Conservation (phyloP, 2,329 filamentous ascomycete genomes). For the Colletotrichum noveboracense region DNA sequence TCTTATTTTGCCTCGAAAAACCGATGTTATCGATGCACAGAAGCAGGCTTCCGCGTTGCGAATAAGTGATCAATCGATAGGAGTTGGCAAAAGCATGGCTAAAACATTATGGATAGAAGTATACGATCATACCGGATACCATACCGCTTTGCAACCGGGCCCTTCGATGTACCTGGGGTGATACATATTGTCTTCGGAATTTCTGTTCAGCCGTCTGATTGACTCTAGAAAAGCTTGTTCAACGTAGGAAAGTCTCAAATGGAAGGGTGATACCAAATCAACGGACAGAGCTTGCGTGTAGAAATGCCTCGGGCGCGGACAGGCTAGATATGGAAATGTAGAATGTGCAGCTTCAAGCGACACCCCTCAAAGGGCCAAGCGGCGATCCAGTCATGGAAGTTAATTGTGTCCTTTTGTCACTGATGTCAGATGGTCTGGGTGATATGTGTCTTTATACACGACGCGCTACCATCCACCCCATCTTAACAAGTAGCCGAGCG, state of each 20-base stretch:
- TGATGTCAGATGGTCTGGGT: accelerated
- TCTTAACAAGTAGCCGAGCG: not conserved
- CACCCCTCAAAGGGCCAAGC: accelerated
- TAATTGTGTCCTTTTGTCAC: accelerated
- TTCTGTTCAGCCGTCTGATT: accelerated
- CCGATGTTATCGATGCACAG: not conserved
- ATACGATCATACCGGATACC: accelerated
- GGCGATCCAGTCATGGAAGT: not conserved
- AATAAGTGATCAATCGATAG: not conserved
- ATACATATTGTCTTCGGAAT: accelerated
- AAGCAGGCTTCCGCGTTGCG: not conserved
- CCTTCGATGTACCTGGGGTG: accelerated
- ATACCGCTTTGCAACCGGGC: accelerated
- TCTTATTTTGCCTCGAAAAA: not conserved
- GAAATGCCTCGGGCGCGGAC: accelerated
- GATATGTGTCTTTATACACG: not conserved
- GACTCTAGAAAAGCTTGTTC: accelerated
- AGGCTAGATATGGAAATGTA: accelerated
- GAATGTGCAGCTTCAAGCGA: accelerated
- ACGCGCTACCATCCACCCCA: accelerated
- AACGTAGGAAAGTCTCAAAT: accelerated
- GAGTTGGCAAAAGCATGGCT: accelerated
- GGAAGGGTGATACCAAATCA: accelerated
- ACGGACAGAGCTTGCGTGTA: not conserved
- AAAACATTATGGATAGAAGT: accelerated